Evolutionary conservation across 106 monocot genomes (phyloP).

Genomic region (Apostasia shenzhenica): DNA sequence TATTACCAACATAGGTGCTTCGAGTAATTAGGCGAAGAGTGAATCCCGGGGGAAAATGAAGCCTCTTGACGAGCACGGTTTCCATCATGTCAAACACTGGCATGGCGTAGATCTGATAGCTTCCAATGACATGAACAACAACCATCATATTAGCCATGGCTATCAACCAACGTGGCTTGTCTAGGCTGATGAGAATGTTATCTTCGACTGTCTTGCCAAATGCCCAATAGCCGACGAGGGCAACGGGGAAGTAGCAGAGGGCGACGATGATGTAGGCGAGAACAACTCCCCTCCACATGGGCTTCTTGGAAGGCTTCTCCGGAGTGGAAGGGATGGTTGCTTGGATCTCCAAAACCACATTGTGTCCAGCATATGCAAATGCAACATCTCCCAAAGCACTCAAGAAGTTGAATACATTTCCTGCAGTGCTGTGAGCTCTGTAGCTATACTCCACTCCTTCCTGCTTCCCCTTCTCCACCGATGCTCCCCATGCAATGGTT

Average conservation of each 20-base stretch:
- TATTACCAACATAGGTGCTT: constrained; percentile 28
- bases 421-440: constrained; percentile 8
- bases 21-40: constrained; percentile 30
- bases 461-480: constrained; percentile 17
- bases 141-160: constrained; percentile 32
- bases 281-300: constrained; percentile 29
- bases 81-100: constrained; percentile 44
- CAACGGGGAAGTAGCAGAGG: constrained; percentile 34
- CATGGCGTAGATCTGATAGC: constrained; percentile 46
- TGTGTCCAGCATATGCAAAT: constrained; percentile 38
- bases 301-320: constrained; percentile 22
- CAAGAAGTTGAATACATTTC: constrained; percentile 24
- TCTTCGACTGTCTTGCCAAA: constrained; percentile 26
- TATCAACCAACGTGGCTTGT: constrained; percentile 31
- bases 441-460: constrained; percentile 22
- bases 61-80: constrained; percentile 27
- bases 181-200: constrained; percentile 23
- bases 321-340: constrained; percentile 39
- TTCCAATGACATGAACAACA: constrained; percentile 34
- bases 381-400: constrained; percentile 31
- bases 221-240: constrained; percentile 35
- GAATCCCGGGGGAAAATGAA: constrained; percentile 18
- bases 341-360: constrained; percentile 35
- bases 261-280: constrained; percentile 37
- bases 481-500: constrained; percentile 32